Conservation (phyloP, 2,329 filamentous ascomycete species). For the Colletotrichum truncatum region DNA sequence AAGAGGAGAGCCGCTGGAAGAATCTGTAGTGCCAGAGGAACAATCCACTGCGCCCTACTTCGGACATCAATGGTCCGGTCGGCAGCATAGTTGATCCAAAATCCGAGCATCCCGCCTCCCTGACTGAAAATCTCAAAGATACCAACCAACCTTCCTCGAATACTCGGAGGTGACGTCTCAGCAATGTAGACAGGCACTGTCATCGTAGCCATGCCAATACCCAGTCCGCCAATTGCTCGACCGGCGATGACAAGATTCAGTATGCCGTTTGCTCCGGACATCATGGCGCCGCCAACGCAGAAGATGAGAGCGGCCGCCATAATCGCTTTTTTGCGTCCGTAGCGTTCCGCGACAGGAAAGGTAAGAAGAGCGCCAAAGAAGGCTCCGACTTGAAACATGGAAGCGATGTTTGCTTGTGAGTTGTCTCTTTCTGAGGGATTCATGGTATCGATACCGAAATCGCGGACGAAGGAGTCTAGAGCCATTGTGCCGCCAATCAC, state of each 20-base stretch:
- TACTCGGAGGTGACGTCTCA: slow-evolving; percentile 62
- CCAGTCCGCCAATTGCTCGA: slow-evolving; percentile 60
- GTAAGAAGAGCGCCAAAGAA: slow-evolving; percentile 63
- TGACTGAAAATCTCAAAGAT: slow-evolving; percentile 61
- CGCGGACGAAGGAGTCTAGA: slow-evolving; percentile 33
- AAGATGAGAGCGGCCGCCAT: slow-evolving; percentile 60
- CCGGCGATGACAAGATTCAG: slow-evolving; percentile 65
- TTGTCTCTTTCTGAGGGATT: slow-evolving; percentile 23
- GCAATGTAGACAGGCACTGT: slow-evolving; percentile 67
- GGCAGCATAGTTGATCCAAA: slow-evolving; percentile 45
- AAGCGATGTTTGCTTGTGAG: slow-evolving; percentile 41
- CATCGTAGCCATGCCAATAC: slow-evolving; percentile 59
- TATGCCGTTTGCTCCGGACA: slow-evolving; percentile 40
- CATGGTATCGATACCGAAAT: slow-evolving; percentile 29
- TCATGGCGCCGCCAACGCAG: slow-evolving; percentile 57
- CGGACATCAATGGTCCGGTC: slow-evolving; percentile 33
- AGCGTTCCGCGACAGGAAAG: slow-evolving; percentile 63
- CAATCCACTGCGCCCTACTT: slow-evolving; percentile 46
- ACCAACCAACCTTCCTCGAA: slow-evolving; percentile 61
- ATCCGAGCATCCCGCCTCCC: slow-evolving; percentile 58
- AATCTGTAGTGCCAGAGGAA: slow-evolving; percentile 52
- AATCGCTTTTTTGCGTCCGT: slow-evolving; percentile 62
- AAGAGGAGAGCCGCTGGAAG: slow-evolving; percentile 48
- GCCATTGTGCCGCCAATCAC: slow-evolving; percentile 37
- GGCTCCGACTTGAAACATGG: slow-evolving; percentile 64